Conservation (phyloP, 2,329 filamentous ascomycete species). For the Alternaria burnsii region DNA sequence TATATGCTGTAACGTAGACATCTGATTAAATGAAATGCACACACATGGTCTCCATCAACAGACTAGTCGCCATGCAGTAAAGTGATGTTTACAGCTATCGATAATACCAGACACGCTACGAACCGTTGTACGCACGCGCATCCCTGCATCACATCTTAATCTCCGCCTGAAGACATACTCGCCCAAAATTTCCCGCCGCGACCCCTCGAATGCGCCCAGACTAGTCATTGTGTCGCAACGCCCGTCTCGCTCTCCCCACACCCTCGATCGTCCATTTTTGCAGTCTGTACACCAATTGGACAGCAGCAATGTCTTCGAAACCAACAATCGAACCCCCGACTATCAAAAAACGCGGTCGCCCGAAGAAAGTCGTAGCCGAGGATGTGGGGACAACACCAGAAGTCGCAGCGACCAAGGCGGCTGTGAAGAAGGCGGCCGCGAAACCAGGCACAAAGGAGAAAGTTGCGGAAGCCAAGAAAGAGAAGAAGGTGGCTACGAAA, state of each 20-base stretch:
- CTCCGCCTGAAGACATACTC: conserved; percentile 17
- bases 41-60: conserved; percentile 1
- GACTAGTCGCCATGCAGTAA: not conserved
- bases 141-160: conserved; percentile 20
- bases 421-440: conserved; percentile 33
- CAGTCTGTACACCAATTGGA: conserved; percentile 10
- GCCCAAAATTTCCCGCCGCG: conserved; percentile 25
- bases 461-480: conserved; percentile 13
- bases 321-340: conserved; percentile 22
- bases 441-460: conserved; percentile 31
- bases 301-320: conserved; percentile 22
- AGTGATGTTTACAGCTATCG: conserved; percentile 7
- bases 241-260: not conserved
- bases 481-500: conserved; percentile 27
- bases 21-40: conserved; percentile 2
- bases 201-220: conserved; percentile 28
- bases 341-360: conserved; percentile 44
- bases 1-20: not conserved
- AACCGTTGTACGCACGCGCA: conserved; percentile 12
- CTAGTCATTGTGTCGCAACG: conserved; percentile 22
- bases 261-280: not conserved
- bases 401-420: conserved; percentile 26
- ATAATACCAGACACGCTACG: conserved; percentile 6
- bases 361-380: conserved; percentile 42
- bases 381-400: conserved; percentile 17